These are phyloP conservation scores for Stereocaulon alpinum DNA, from an alignment of 495 filamentous ascomycete species.

Conservation along the genomic window DNA sequence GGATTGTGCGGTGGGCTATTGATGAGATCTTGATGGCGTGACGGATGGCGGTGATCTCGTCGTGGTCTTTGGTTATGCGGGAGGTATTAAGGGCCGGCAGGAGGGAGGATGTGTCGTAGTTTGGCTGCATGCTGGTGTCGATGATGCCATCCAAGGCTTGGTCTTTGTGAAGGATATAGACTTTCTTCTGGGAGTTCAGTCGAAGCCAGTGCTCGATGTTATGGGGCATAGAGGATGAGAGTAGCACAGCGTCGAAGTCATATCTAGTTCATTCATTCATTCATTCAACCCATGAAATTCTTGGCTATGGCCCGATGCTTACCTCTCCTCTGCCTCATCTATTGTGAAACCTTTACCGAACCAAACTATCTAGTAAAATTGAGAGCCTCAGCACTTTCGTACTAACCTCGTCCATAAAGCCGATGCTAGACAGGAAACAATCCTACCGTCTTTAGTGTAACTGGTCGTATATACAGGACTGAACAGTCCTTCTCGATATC, in stretches of 20 bases:
- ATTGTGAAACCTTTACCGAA: constrained; percentile 68
- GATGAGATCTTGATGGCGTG: constrained; percentile 67
- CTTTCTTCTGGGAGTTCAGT: constrained; percentile 11
- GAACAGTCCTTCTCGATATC: constrained; percentile 57
- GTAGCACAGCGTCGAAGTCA: constrained; percentile 19
- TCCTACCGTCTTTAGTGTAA: constrained; percentile 66
- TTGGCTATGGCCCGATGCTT: constrained; percentile 58
- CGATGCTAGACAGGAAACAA: too few species aligned
- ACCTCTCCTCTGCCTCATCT: constrained; percentile 60
- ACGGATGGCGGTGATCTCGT: constrained; percentile 71
- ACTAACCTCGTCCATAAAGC: too few species aligned
- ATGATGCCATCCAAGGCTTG: neutral
- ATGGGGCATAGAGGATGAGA: constrained; percentile 13
- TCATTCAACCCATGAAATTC: constrained; percentile 37
- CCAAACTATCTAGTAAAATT: constrained; percentile 50
- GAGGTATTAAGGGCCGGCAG: constrained; percentile 52
- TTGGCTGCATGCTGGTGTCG: neutral
- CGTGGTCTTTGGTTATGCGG: constrained; percentile 62
- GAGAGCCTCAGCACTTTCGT: too few species aligned
- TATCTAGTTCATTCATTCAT: constrained; percentile 1
- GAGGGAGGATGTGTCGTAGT: constrained; percentile 28
- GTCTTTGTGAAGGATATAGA: constrained; percentile 1
- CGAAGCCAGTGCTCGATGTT: constrained; percentile 7
- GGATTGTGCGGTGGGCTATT: constrained; percentile 59
- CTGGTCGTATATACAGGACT: constrained; percentile 83